Evolutionary conservation across 108 stramenopile species (phyloP).

Genomic region (Chaetoceros muelleri): DNA sequence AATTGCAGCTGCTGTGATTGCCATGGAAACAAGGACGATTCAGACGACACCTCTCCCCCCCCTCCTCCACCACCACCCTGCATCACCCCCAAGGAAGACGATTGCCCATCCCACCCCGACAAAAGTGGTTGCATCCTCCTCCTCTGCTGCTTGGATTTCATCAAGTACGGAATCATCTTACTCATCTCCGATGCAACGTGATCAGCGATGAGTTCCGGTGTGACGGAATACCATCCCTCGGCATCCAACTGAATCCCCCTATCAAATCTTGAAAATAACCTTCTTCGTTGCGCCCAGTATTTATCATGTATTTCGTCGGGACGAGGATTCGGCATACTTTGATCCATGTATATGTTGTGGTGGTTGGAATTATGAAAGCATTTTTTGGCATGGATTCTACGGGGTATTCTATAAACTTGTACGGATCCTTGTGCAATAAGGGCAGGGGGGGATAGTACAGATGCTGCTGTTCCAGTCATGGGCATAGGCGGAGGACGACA

Average conservation of each 20-base stretch:
- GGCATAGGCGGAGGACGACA: background rate
- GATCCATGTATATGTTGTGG: background rate
- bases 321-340: slow-evolving; percentile 45
- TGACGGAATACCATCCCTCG: slow-evolving; percentile 96
- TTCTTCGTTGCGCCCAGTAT: slow-evolving; percentile 91
- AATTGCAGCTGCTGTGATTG: too few species aligned
- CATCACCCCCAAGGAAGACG: too few species aligned
- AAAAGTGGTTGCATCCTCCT: background rate
- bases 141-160: background rate
- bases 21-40: too few species aligned
- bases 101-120: slow-evolving; percentile 2
- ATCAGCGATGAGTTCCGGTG: slow-evolving; percentile 88
- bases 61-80: background rate
- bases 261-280: slow-evolving; percentile 87
- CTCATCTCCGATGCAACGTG: slow-evolving; percentile 69
- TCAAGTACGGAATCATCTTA: slow-evolving; percentile 17
- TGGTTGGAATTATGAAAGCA: background rate
- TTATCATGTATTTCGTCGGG: slow-evolving; percentile 73
- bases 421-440: background rate
- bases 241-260: slow-evolving; percentile 80
- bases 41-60: background rate
- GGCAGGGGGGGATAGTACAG: too few species aligned
- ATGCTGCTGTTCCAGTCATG: background rate
- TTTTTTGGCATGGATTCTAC: background rate
- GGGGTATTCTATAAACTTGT: background rate